Percentiles rank a stretch among this genome's conserved stretches.
phyloP scores from a whole-genome alignment of 1,284 basidiomycete genomes.

The Heterobasidion annosum region DNA sequence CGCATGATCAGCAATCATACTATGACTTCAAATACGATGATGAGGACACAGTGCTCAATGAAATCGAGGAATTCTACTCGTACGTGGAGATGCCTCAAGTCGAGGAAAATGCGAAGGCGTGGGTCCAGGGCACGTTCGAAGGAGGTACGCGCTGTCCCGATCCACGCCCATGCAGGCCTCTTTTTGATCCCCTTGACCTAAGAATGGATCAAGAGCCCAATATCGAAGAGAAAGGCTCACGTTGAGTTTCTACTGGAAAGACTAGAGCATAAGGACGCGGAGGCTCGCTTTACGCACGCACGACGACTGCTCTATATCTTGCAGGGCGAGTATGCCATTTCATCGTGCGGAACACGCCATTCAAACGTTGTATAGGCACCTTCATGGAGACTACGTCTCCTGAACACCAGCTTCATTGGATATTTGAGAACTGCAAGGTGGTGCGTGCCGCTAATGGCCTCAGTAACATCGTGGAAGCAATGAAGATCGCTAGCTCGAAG shows the following conservation, averaged over 20 bases:
- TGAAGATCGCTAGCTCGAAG: slow-evolving; percentile 85
- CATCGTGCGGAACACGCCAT: neutral
- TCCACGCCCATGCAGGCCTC: neutral
- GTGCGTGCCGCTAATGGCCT: slow-evolving; percentile 83
- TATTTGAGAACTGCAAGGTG: slow-evolving; percentile 88
- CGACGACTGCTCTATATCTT: slow-evolving; percentile 82
- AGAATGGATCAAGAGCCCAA: slow-evolving; percentile 75
- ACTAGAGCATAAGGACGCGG: slow-evolving; percentile 79
- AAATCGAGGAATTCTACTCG: slow-evolving; percentile 97
- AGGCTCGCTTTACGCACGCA: slow-evolving; percentile 81
- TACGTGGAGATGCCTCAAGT: slow-evolving; percentile 94
- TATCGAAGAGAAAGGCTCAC: slow-evolving; percentile 58
- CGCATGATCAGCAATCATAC: slow-evolving; percentile 57
- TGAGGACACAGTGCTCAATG: slow-evolving; percentile 90
- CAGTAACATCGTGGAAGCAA: slow-evolving; percentile 75
- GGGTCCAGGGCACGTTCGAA: slow-evolving; percentile 69
- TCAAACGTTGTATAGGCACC: slow-evolving; percentile 46
- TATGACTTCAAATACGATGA: slow-evolving; percentile 93
- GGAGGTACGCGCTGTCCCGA: slow-evolving; percentile 46
- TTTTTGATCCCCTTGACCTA: slow-evolving; percentile 1
- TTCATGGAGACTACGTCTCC: slow-evolving; percentile 88
- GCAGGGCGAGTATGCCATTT: slow-evolving; percentile 55
- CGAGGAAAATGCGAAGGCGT: slow-evolving; percentile 80
- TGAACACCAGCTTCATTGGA: slow-evolving; percentile 93
- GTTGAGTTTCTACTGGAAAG: slow-evolving; percentile 77